phyloP scores from a whole-genome alignment of 2,329 filamentous ascomycete species.

The Penicillium sp. region DNA sequence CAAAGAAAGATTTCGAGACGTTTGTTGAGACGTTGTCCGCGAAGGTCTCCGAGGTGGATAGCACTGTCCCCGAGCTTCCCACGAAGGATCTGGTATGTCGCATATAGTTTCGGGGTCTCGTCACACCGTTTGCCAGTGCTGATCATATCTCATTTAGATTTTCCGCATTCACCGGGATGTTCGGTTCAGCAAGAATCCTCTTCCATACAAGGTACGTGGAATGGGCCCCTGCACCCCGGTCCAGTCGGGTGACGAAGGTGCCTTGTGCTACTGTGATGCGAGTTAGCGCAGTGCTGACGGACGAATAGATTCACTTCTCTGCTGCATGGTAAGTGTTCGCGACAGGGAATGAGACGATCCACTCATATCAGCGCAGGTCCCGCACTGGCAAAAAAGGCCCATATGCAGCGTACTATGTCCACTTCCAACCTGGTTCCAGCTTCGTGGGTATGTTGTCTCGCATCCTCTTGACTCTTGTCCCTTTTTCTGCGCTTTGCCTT shows the following conservation, averaged over 20 bases:
- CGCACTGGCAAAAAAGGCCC: slow-evolving; percentile 83
- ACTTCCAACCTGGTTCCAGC: slow-evolving; percentile 70
- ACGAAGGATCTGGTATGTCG: slow-evolving; percentile 69
- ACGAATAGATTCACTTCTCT: slow-evolving; percentile 70
- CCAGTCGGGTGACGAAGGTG: slow-evolving; percentile 3
- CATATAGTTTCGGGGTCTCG: not conserved
- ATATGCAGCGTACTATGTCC: slow-evolving; percentile 86
- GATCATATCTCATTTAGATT: slow-evolving; percentile 45
- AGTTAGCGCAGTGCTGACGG: slow-evolving; percentile 22
- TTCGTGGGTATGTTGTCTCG: slow-evolving; percentile 64
- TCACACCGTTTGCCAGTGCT: not conserved
- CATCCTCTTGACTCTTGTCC: not conserved
- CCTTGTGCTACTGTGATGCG: slow-evolving; percentile 15
- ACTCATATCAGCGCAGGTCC: slow-evolving; percentile 54
- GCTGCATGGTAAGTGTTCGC: slow-evolving; percentile 66
- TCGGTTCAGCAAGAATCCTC: slow-evolving; percentile 79
- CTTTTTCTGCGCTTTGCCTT: not conserved
- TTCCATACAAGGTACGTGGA: slow-evolving; percentile 76
- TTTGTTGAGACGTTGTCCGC: slow-evolving; percentile 74
- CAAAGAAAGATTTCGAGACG: slow-evolving; percentile 77
- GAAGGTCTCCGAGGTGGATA: slow-evolving; percentile 70
- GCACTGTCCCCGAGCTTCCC: slow-evolving; percentile 82
- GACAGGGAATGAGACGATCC: slow-evolving; percentile 2
- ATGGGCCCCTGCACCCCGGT: not conserved
- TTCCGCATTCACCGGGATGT: slow-evolving; percentile 88